Conservation (phyloP, 2,329 filamentous ascomycete genomes). For the Arthrobotrys entomopaga region DNA sequence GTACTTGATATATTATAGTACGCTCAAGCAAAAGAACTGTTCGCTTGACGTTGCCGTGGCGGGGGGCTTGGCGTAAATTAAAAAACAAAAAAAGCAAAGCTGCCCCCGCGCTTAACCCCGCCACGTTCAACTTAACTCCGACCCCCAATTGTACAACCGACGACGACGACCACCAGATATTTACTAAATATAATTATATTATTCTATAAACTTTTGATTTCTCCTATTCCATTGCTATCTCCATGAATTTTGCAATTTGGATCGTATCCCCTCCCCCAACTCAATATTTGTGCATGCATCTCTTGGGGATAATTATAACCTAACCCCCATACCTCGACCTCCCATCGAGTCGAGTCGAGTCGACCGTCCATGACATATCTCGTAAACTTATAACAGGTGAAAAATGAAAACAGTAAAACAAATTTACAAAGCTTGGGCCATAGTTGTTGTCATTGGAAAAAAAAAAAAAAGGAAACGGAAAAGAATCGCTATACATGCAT, state of each 20-base stretch:
- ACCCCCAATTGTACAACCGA: no score
- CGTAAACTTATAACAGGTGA: neutral
- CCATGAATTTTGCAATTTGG: no score
- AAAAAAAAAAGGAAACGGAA: no score
- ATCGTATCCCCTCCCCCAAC: no score
- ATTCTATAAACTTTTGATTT: neutral
- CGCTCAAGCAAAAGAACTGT: slow-evolving; percentile 1
- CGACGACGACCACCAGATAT: neutral
- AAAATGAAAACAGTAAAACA: slow-evolving; percentile 1
- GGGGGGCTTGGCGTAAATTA: neutral
- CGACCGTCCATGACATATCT: no score
- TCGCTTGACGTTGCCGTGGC: neutral
- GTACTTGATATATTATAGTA: neutral
- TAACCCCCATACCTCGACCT: no score
- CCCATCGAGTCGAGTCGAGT: no score
- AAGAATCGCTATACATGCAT: slow-evolving; percentile 20
- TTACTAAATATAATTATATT: neutral
- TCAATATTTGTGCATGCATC: no score
- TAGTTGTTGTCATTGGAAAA: no score
- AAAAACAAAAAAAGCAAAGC: neutral
- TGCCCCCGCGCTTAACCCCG: neutral
- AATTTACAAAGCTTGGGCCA: neutral
- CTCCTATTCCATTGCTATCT: no score
- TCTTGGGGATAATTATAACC: no score
- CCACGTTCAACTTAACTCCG: neutral